Conservation (phyloP, 352 stramenopile species). For the Globisporangium alternatum region DNA sequence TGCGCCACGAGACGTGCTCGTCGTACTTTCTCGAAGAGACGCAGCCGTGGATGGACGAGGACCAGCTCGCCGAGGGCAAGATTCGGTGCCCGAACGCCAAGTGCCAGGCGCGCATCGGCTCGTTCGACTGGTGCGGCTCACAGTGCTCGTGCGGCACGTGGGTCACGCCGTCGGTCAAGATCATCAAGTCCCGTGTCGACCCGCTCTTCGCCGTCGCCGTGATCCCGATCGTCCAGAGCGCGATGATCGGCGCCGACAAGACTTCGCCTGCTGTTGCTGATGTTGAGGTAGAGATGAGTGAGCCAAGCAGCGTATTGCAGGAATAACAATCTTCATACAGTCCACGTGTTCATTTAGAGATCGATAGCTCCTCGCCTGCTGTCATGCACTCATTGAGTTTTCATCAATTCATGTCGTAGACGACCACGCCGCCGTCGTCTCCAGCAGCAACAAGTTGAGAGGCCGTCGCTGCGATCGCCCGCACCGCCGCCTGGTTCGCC, state of each 20-base stretch:
- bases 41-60: slow-evolving; percentile 73
- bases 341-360: background rate
- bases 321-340: slow-evolving; percentile 1
- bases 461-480: slow-evolving; percentile 53
- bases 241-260: slow-evolving; percentile 23
- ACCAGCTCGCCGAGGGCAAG: slow-evolving; percentile 57
- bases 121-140: slow-evolving; percentile 73
- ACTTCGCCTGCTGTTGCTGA: background rate
- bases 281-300: background rate
- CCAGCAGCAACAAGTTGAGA: slow-evolving; percentile 65
- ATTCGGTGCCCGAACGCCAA: slow-evolving; percentile 67
- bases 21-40: slow-evolving; percentile 74
- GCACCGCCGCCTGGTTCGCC: slow-evolving; percentile 76
- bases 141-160: slow-evolving; percentile 83
- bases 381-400: background rate
- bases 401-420: slow-evolving; percentile 66
- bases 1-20: slow-evolving; percentile 43
- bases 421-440: slow-evolving; percentile 79
- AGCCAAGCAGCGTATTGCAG: slow-evolving; percentile 7
- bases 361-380: background rate
- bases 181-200: slow-evolving; percentile 81
- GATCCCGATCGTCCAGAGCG: slow-evolving; percentile 28
- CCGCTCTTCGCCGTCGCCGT: slow-evolving; percentile 23
- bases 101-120: slow-evolving; percentile 66
- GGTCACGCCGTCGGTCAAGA: slow-evolving; percentile 80